Base-by-base conservation (phyloP, 1,139 yeast species). In the Hyphopichia buzzinii region DNA sequence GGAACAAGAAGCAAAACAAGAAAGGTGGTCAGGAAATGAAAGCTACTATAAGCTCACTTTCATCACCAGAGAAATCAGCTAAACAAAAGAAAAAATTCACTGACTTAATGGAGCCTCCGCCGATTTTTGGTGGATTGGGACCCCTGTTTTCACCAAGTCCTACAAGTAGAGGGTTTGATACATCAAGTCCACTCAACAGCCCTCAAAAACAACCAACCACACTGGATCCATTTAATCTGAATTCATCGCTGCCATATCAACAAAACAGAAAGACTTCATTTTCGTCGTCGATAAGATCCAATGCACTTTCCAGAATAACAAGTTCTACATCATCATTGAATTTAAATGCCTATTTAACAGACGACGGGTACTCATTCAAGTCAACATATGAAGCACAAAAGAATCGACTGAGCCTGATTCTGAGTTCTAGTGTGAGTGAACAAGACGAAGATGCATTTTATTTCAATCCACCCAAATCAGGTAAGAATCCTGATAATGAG, bases 261-360 rank as follows among this genome's bases (percentile, higher is more conserved):
- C 15, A 15, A 11, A 14, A 4, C 12, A 37, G 42, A 6, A 58
- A 59, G 35, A 58, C 54, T 41, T 63, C 70, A 11, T 33, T 54
- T 10, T 34, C 43, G 3, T 57, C 64, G 2, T 37, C 38, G 8
- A 38, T 49, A 4, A 46, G 52, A 23, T 59, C 53, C 4, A 52
- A 50, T 36, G 62, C 61, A 4, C 49, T 69, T 10, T 49, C 60
- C 35, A 51, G 67, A 29, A 66, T 70, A 23, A 59, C 74, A 29
- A 67, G 74, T 42, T 64, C 72, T 15, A 64, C 64, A 37, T 65
- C 73, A 23, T 66, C 73, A 26, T 55, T 71, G 29, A 71, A 71
- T 43, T 57, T 71, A 35, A 64, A 71, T 44, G 75, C 73, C 7
- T 71, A 68, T 41, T 54, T 71, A 34, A 68, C 74, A 4, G 75